Conservation (phyloP, 371 early-diverging fungal species). For the Mucor piriformis region DNA sequence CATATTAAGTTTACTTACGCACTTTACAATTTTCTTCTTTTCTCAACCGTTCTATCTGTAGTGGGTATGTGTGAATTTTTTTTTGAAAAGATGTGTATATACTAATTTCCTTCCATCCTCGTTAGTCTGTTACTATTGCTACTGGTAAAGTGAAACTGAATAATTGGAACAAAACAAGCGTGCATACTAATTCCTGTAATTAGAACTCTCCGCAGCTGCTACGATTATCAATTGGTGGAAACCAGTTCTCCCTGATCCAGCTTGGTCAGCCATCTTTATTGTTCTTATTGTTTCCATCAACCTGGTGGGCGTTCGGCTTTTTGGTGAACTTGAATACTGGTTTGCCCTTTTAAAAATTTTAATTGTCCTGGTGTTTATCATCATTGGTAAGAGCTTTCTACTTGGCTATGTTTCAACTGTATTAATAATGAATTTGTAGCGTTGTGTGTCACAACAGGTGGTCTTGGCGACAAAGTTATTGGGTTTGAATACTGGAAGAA, state of each 20-base stretch:
- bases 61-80: conserved; percentile 30
- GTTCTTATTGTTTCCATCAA: conserved; percentile 61
- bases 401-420: too few species aligned
- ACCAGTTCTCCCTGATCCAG: conserved; percentile 53
- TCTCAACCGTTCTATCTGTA: conserved; percentile 5
- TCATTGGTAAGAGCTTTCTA: conserved; percentile 51
- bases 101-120: not conserved
- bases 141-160: conserved; percentile 20
- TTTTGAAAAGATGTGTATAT: not conserved
- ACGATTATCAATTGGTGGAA: conserved; percentile 80
- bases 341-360: conserved; percentile 70
- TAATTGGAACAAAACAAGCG: not conserved
- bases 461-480: conserved; percentile 57
- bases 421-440: too few species aligned
- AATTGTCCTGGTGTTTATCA: conserved; percentile 69
- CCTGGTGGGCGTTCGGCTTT: conserved; percentile 53
- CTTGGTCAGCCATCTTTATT: conserved; percentile 65
- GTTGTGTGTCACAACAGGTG: conserved; percentile 68
- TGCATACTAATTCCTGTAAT: not conserved
- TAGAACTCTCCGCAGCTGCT: conserved; percentile 79
- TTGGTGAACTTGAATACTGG: conserved; percentile 80
- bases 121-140: conserved; percentile 37
- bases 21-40: conserved; percentile 3
- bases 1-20: not conserved
- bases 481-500: conserved; percentile 76